phyloP scores from a whole-genome alignment of 352 stramenopile genomes.

The Albugo laibachii region DNA sequence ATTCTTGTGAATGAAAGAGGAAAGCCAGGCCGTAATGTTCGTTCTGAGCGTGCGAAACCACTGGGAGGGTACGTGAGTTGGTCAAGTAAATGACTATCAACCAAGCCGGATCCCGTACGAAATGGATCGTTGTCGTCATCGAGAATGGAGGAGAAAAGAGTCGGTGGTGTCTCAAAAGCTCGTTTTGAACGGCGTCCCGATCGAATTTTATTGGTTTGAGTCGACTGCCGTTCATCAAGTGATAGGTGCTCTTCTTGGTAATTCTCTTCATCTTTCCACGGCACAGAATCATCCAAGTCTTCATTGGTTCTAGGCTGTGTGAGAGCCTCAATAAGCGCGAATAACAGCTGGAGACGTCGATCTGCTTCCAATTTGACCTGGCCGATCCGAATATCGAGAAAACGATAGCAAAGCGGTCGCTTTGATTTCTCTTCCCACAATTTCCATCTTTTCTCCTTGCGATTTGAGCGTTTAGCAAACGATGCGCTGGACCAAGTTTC shows the following conservation, averaged over 20 bases:
- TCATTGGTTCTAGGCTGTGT: slow-evolving; percentile 12
- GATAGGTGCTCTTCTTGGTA: slow-evolving; percentile 6
- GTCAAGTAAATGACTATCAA: too few relatives aligned
- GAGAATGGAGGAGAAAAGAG: too few relatives aligned
- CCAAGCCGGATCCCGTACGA: too few relatives aligned
- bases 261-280: slow-evolving; percentile 13
- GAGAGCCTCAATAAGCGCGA: slow-evolving; percentile 55
- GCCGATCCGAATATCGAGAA: slow-evolving; percentile 36
- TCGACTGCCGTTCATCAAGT: background rate
- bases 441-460: slow-evolving; percentile 14
- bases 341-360: slow-evolving; percentile 56
- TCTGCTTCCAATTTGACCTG: slow-evolving; percentile 78
- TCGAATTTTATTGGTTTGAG: slow-evolving; percentile 13
- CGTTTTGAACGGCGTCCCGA: too few relatives aligned
- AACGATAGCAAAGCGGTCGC: slow-evolving; percentile 33
- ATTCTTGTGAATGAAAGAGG: too few relatives aligned
- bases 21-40: too few relatives aligned
- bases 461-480: too few relatives aligned
- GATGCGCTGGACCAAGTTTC: too few relatives aligned
- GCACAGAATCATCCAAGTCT: slow-evolving; percentile 7
- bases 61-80: too few relatives aligned
- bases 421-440: slow-evolving; percentile 46
- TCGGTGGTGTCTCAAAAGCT: too few relatives aligned
- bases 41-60: too few relatives aligned
- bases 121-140: too few relatives aligned